phyloP scores from a whole-genome alignment of 129 eudicot species.

The Saussurea involucrata region DNA sequence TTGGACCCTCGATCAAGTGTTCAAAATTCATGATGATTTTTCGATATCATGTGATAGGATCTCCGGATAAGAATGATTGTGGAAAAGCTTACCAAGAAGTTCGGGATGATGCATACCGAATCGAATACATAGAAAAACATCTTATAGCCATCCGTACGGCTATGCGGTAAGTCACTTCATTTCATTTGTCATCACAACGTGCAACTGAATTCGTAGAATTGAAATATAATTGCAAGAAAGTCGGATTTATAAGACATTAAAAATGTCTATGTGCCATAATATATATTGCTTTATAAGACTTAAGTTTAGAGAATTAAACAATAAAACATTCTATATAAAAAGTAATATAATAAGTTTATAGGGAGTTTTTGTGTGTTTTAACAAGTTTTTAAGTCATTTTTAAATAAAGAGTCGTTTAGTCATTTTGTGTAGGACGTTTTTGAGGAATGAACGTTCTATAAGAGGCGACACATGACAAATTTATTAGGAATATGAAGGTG shows the following conservation, averaged over 20 bases:
- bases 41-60: neutral
- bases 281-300: neutral
- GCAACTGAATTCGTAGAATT: too few relatives aligned
- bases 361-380: neutral
- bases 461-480: neutral
- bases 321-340: neutral
- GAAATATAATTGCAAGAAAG: too few relatives aligned
- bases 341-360: neutral
- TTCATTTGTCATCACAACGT: neutral
- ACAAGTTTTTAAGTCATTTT: neutral
- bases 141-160: neutral
- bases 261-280: neutral
- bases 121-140: neutral
- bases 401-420: neutral
- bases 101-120: neutral
- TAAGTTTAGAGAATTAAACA: neutral
- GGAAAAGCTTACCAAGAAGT: neutral
- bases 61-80: neutral
- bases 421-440: neutral
- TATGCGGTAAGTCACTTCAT: neutral
- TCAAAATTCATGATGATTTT: neutral
- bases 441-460: neutral
- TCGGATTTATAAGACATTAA: neutral
- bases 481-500: too few relatives aligned
- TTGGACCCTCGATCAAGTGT: neutral